phyloP scores from a whole-genome alignment of 805 yeast genomes.

The Kluyveromyces starmeri region DNA sequence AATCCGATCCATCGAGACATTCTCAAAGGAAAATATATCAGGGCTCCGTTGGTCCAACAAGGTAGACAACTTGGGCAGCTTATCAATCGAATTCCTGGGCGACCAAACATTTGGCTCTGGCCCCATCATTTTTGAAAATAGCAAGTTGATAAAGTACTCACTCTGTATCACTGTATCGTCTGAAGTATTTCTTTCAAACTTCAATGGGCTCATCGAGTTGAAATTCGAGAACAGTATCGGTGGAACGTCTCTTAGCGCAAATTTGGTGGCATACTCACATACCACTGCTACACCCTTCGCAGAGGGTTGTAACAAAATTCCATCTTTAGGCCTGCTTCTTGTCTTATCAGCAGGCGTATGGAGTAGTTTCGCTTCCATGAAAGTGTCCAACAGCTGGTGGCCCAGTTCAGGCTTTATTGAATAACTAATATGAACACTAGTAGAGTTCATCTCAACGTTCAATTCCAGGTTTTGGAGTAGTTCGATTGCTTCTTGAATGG shows the following conservation, averaged over 20 bases:
- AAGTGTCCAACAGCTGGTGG: constrained; percentile 36
- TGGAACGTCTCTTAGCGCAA: constrained; percentile 44
- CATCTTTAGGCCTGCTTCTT: constrained; percentile 35
- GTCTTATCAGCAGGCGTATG: constrained; percentile 77
- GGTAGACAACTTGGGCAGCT: constrained; percentile 32
- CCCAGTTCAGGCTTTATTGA: constrained; percentile 45
- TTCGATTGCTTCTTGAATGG: constrained; percentile 40
- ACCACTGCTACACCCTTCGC: constrained; percentile 80
- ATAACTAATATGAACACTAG: constrained; percentile 48
- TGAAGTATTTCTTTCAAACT: constrained; percentile 52
- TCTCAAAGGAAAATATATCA: constrained; percentile 31
- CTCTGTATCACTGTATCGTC: constrained; percentile 55
- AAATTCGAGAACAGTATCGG: constrained; percentile 44
- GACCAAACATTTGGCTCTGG: constrained; percentile 61
- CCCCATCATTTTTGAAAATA: constrained; percentile 61
- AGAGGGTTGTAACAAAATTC: constrained; percentile 63
- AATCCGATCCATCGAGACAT: constrained; percentile 10
- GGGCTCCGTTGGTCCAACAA: constrained; percentile 24
- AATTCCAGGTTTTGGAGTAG: constrained; percentile 43
- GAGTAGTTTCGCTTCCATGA: constrained; percentile 52
- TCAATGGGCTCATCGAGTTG: constrained; percentile 64
- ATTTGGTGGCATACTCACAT: constrained; percentile 46
- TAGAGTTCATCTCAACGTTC: constrained; percentile 38
- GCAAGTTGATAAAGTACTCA: constrained; percentile 51
- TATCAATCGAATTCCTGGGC: constrained; percentile 44